Conservation (phyloP, 192 early-diverging fungal genomes). For the Dissophora globulifera region DNA sequence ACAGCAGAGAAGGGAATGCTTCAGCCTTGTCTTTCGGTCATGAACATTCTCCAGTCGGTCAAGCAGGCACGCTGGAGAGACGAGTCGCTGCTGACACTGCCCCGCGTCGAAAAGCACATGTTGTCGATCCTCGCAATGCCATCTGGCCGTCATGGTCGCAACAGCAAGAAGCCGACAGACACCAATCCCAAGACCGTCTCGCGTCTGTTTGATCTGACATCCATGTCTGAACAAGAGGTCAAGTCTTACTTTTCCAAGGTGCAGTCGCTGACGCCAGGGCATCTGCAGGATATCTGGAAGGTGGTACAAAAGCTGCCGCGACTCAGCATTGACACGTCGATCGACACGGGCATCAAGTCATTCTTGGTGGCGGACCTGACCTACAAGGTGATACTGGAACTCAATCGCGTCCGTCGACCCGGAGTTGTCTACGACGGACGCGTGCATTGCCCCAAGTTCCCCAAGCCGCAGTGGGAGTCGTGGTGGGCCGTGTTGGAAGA, state of each 20-base stretch:
- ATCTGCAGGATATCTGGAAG: slow-evolving; percentile 56
- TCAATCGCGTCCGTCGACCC: slow-evolving; percentile 15
- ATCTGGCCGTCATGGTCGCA: slow-evolving; percentile 28
- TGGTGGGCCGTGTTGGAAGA: slow-evolving; percentile 93
- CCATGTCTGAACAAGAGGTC: slow-evolving; percentile 45
- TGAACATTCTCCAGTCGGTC: slow-evolving; percentile 89
- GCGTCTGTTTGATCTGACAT: slow-evolving; percentile 54
- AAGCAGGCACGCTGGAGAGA: slow-evolving; percentile 91
- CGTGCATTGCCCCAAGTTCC: slow-evolving; percentile 86
- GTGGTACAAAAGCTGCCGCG: slow-evolving; percentile 59
- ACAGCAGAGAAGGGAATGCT: slow-evolving; percentile 76
- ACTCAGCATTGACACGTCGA: slow-evolving; percentile 54
- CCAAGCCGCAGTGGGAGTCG: slow-evolving; percentile 92
- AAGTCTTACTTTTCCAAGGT: slow-evolving; percentile 33
- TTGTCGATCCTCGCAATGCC: slow-evolving; percentile 27
- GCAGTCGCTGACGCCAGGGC: slow-evolving; percentile 7
- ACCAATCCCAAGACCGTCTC: slow-evolving; percentile 15
- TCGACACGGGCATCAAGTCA: slow-evolving; percentile 59
- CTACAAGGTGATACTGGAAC: slow-evolving; percentile 33
- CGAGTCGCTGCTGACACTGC: slow-evolving; percentile 81
- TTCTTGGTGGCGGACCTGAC: slow-evolving; percentile 48
- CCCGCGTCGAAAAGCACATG: slow-evolving; percentile 60
- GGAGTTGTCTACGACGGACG: slow-evolving; percentile 57
- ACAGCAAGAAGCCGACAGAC: background rate
- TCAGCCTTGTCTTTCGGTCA: slow-evolving; percentile 71